A percentile compares a stretch with the other conserved stretches of the same genome.
phyloP scores from a whole-genome alignment of 202 grass and related monocot species.

The Miscanthus sacchariflorus region DNA sequence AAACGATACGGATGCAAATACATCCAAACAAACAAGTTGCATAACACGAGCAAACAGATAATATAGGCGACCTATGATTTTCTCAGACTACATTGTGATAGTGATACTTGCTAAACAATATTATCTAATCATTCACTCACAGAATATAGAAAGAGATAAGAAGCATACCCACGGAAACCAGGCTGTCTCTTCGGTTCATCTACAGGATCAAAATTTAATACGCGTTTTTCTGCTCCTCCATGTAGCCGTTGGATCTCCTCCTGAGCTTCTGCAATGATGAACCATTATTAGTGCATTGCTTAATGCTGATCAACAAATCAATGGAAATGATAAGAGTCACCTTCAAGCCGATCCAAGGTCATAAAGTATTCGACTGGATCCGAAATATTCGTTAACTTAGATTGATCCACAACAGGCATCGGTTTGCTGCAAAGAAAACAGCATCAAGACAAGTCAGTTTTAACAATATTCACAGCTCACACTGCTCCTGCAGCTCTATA shows the following conservation, averaged over 20 bases:
- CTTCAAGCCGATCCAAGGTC: constrained; percentile 52
- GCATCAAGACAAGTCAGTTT: constrained; percentile 28
- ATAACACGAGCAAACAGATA: not conserved
- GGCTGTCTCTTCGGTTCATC: constrained; percentile 35
- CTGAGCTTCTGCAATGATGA: constrained; percentile 59
- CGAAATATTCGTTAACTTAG: constrained; percentile 41
- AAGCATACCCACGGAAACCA: constrained; percentile 54
- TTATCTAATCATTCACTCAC: constrained; percentile 28
- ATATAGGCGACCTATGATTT: constrained; percentile 7
- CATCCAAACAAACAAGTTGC: not conserved
- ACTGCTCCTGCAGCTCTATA: not conserved
- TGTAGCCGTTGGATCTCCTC: constrained; percentile 56
- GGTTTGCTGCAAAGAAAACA: constrained; percentile 57
- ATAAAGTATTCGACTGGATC: constrained; percentile 59
- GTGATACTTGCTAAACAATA: constrained; percentile 1
- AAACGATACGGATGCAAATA: constrained; percentile 44
- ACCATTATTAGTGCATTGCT: constrained; percentile 35
- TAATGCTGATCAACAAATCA: constrained; percentile 22
- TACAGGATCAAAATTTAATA: constrained; percentile 33
- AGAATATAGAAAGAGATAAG: constrained; percentile 35
- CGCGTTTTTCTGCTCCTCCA: constrained; percentile 36
- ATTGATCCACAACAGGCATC: constrained; percentile 47
- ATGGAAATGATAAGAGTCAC: constrained; percentile 44
- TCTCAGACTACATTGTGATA: constrained; percentile 17
- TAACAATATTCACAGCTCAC: constrained; percentile 22